Evolutionary conservation across 352 stramenopile genomes (phyloP), one percentile per base, ranked within the genome.

Genomic region (Plasmopara halstedii): DNA sequence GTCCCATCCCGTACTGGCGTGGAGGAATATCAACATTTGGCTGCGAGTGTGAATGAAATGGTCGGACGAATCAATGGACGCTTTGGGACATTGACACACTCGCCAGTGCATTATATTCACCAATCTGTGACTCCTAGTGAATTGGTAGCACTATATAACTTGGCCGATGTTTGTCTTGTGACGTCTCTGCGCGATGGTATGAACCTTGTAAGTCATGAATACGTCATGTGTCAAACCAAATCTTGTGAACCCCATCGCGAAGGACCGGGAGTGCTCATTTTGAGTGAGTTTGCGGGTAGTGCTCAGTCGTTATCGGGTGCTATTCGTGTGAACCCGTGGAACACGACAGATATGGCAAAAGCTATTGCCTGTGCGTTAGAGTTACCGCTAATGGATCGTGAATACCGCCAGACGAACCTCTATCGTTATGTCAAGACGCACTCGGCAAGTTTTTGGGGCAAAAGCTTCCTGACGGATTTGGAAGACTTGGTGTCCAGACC

Each of bases 131-230:
- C 66, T n/a, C 79, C 85, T 18, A 78, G 75, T 15, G 83, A 95
- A 48, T 71, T 95, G 0, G 83, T 94, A 21, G 83, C 85, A 15
- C 80, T 94, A 6, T 95, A 95, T 53, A 90, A 94, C 42, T 53
- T 94, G n/a, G 83, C 85, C 8, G 79, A 95, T 41, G 83, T 89
- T 5, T 94, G 83, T 19, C 52, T 95, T n/a, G 83, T 95, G 40
- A 95, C 85, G 0, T 93, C 80, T n/a, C 66, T 94, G 13, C 69
- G 83, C 25, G 85, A 95, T 41, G 85, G 85, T 11, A 94, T 95
- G 83, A 95, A 95, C 47, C 73, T 95, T 6, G 85, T 95, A 18
- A 88, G 74, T 46, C 74, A 95, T 53, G 85, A 95, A 55, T 95
- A 89, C 49, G 82, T 95, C 21, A 86, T 88, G 46, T 90, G 81